Conservation (phyloP, 306 rosid genomes). For the Arachis hypogaea region DNA sequence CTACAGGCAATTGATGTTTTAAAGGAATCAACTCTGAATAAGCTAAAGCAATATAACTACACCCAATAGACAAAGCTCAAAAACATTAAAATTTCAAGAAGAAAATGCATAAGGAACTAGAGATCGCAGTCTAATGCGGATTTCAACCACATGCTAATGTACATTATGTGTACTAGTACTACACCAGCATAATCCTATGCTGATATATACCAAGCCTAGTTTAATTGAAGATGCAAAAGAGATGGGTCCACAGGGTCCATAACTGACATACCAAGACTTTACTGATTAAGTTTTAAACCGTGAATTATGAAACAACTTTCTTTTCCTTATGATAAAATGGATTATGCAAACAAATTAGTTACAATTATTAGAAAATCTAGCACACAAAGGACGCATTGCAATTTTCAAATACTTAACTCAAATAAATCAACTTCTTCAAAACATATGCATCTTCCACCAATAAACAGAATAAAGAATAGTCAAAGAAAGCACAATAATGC, state of each 20-base stretch:
- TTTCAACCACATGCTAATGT: background rate
- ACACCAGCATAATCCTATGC: background rate
- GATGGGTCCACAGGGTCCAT: background rate
- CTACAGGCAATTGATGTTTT: background rate
- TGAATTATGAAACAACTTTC: background rate
- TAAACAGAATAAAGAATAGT: conserved; percentile 29
- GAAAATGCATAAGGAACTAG: background rate
- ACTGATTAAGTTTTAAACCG: background rate
- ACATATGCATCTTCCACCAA: conserved; percentile 3
- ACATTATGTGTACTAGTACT: background rate
- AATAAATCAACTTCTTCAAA: background rate
- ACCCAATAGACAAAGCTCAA: background rate
- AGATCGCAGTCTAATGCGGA: background rate
- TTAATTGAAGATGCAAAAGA: background rate
- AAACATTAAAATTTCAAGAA: background rate
- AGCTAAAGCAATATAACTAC: conserved; percentile 2
- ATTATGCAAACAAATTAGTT: conserved; percentile 4
- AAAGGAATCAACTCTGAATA: background rate
- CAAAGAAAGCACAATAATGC: conserved; percentile 23
- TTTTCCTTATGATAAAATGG: no score
- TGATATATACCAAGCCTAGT: background rate
- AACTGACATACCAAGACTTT: background rate
- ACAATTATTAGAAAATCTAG: background rate
- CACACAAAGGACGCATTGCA: background rate
- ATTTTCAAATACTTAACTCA: conserved; percentile 2